Evolutionary conservation across 805 yeast genomes (phyloP).

Genomic region (Lachancea sp.): DNA sequence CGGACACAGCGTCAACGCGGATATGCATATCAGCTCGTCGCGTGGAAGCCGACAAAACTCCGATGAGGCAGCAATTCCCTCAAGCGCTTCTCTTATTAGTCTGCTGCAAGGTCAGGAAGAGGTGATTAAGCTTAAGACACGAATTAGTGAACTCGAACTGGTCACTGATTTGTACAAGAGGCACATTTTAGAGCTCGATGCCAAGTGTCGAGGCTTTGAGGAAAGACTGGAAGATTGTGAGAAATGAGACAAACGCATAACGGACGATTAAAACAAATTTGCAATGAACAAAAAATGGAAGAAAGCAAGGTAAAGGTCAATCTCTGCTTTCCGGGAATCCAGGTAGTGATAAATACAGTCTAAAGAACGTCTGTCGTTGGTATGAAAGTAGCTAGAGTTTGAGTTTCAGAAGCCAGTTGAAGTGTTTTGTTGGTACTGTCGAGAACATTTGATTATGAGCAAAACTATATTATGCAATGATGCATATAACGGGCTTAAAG

Average conservation of each 20-base stretch:
- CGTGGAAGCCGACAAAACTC: slow-evolving; percentile 1
- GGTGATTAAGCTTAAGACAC: slow-evolving; percentile 50
- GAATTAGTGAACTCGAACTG: slow-evolving; percentile 81
- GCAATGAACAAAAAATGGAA: no score
- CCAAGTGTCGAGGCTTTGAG: slow-evolving; percentile 26
- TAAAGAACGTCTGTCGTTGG: no score
- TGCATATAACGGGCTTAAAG: no score
- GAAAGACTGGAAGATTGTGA: background rate
- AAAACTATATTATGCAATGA: no score
- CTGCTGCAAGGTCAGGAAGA: slow-evolving; percentile 29
- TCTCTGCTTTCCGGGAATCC: no score
- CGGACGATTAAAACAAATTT: background rate
- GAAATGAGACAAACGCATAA: background rate
- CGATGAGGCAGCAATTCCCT: background rate
- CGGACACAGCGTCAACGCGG: background rate
- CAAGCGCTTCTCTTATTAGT: slow-evolving; percentile 9
- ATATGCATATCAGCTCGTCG: background rate
- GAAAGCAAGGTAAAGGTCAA: no score
- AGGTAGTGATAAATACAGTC: no score
- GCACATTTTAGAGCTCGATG: slow-evolving; percentile 74
- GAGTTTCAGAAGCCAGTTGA: no score
- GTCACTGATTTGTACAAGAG: slow-evolving; percentile 85
- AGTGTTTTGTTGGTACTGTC: no score
- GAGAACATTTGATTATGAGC: no score
- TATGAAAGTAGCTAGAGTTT: no score